Base-by-base conservation (phyloP, 2,329 filamentous ascomycete genomes). In the Fusarium hainanense region DNA sequence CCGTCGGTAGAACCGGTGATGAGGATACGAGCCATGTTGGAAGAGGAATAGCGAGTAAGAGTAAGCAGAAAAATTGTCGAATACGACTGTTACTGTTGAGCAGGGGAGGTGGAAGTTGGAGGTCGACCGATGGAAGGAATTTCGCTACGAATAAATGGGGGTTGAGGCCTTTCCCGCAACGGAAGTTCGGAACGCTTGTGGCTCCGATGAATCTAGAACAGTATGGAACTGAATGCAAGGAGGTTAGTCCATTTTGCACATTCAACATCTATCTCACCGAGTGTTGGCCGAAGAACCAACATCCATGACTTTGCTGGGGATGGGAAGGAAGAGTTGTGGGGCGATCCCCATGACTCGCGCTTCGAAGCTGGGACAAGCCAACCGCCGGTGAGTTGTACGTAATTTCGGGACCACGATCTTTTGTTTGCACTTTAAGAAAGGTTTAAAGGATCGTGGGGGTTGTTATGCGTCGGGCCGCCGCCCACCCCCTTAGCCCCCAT, bases 1-100 rank as follows among this genome's bases (percentile, higher is more conserved):
- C 72, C 72, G 20, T 74, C 71, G 21, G 68, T 66, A 37, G 72
- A 74, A 8, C 72, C 71, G 7, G 72, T 74, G 32, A 74, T 74
- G 40, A 74, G 67, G 41, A 74, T 67, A 25, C 71, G 71, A 13
- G 55, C 70, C 71, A 74, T 73, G 42, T 49, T 40, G 40, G 14
- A 41, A 28, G 13, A n/a, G 34, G 20, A 42, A 42, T 32, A 46
- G 40, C 20, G 20, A 41, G 30, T 16, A 34, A 34, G 14, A 4
- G 30, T 16, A 16, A 34, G 30, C 14, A 13, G 4, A 1, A 34
- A 34, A 18, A 16, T 14, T 34, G 14, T 41, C 13, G 34, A 21
- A 42, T 21, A 20, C 6, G 12, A 50, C 9, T 13, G 2, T 28
- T 32, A 34, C 30, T 34, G 7, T 34, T 16, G 14, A 28, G 13